A percentile compares a stretch with the other conserved stretches of the same genome.
Evolutionary conservation across 352 stramenopile species (phyloP).

Genomic region (Globisporangium echinulatum): DNA sequence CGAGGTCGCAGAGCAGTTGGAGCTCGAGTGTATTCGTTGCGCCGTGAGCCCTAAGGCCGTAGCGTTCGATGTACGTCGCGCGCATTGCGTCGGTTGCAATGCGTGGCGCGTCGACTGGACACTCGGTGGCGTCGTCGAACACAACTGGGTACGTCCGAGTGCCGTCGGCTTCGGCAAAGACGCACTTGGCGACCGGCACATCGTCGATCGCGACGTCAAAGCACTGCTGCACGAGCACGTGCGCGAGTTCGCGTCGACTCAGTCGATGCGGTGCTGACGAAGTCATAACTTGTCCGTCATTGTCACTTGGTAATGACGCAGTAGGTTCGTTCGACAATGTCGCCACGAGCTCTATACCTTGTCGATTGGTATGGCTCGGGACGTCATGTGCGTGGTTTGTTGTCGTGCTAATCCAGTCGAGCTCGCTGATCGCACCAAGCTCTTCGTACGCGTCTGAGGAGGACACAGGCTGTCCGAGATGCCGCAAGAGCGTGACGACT

Average conservation of each 20-base stretch:
- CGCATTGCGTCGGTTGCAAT: conserved; percentile 24
- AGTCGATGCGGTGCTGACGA: neutral
- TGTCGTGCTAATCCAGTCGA: conserved; percentile 24
- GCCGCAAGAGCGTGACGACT: conserved; percentile 28
- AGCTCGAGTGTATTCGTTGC: conserved; percentile 27
- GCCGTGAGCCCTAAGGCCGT: conserved; percentile 22
- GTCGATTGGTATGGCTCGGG: conserved; percentile 8
- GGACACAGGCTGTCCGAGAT: conserved; percentile 18
- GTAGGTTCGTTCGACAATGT: neutral
- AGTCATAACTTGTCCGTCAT: neutral
- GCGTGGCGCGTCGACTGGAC: conserved; percentile 14
- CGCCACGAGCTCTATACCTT: conserved; percentile 12
- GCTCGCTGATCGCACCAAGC: conserved; percentile 30
- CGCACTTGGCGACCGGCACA: conserved; percentile 28
- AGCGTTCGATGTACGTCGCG: conserved; percentile 9
- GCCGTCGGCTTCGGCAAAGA: conserved; percentile 39
- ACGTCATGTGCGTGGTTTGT: conserved; percentile 11
- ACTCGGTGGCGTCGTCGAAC: conserved; percentile 35
- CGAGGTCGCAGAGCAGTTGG: conserved; percentile 44
- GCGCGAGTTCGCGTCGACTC: conserved; percentile 17
- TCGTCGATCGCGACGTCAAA: conserved; percentile 44
- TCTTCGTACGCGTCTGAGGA: conserved; percentile 16
- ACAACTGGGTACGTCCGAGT: conserved; percentile 34
- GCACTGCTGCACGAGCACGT: conserved; percentile 54
- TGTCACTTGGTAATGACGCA: neutral